Evolutionary conservation across 2,329 filamentous ascomycete genomes (phyloP).

Genomic region (Trichoderma gracile): DNA sequence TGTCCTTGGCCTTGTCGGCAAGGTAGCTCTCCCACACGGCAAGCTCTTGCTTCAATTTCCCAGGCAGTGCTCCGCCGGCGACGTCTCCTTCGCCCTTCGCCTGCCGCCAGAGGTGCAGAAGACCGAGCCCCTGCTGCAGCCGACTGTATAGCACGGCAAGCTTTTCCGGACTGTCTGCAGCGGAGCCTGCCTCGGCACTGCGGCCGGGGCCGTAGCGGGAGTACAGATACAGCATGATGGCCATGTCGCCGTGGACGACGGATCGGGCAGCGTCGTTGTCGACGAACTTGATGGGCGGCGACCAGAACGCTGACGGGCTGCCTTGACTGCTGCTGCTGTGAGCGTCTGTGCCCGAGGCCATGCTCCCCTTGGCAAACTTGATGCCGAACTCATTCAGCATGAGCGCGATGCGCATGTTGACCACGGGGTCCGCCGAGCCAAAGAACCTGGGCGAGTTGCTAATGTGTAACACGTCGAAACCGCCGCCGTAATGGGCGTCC

Average conservation of each 20-base stretch:
- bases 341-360: conserved; percentile 28
- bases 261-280: conserved; percentile 56
- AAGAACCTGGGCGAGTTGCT: conserved; percentile 54
- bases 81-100: conserved; percentile 23
- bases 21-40: conserved; percentile 45
- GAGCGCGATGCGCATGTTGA: conserved; percentile 52
- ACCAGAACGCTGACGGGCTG: not conserved
- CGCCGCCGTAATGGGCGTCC: conserved; percentile 71
- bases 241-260: conserved; percentile 50
- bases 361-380: conserved; percentile 48
- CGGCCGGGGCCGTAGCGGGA: conserved; percentile 47
- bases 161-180: conserved; percentile 32
- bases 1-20: conserved; percentile 11
- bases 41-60: conserved; percentile 39
- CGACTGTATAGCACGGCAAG: conserved; percentile 43
- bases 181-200: conserved; percentile 29
- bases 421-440: conserved; percentile 47
- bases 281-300: conserved; percentile 49
- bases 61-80: conserved; percentile 26
- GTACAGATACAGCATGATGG: conserved; percentile 63
- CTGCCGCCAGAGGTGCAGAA: conserved; percentile 43
- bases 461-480: conserved; percentile 81
- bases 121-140: conserved; percentile 43
- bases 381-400: conserved; percentile 53
- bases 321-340: conserved; percentile 1